Conservation (phyloP, 257 asterid species). For the Lavandula angustifolia region DNA sequence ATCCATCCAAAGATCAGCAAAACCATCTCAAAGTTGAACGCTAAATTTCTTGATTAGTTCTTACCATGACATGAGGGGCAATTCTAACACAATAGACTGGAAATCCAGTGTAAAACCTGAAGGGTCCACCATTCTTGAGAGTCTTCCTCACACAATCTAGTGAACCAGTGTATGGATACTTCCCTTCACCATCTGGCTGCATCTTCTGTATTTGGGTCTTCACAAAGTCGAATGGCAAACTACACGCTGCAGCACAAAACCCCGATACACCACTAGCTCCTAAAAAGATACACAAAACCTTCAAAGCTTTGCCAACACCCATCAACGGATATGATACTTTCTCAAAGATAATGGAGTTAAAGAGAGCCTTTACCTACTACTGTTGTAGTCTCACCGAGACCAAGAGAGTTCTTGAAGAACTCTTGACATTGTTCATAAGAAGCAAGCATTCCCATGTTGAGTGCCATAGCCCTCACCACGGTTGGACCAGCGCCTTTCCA, state of each 20-base stretch:
- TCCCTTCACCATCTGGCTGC: constrained; percentile 91
- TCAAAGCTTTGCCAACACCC: not conserved
- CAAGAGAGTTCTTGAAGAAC: constrained; percentile 67
- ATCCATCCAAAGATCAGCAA: not conserved
- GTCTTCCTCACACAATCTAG: constrained; percentile 79
- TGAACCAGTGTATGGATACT: constrained; percentile 82
- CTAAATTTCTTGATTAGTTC: not conserved
- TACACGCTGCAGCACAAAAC: constrained; percentile 87
- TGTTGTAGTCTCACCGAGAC: constrained; percentile 72
- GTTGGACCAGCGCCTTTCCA: constrained; percentile 99
- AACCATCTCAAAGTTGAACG: not conserved
- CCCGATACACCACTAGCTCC: constrained; percentile 93
- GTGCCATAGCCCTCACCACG: constrained; percentile 98
- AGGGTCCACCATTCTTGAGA: constrained; percentile 76
- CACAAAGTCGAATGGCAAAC: constrained; percentile 92
- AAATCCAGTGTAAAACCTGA: constrained; percentile 89
- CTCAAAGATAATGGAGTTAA: not conserved
- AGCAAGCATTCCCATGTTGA: constrained; percentile 99
- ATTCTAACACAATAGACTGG: constrained; percentile 93
- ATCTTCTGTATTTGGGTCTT: constrained; percentile 96
- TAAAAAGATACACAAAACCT: constrained; percentile 26
- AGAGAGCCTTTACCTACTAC: constrained; percentile 65
- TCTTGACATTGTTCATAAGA: constrained; percentile 94
- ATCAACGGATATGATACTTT: not conserved
- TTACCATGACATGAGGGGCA: constrained; percentile 99